Evolutionary conservation across 768 basidiomycete species (phyloP), one percentile per base, ranked within the genome.

Genomic region (Podaxis sp.): DNA sequence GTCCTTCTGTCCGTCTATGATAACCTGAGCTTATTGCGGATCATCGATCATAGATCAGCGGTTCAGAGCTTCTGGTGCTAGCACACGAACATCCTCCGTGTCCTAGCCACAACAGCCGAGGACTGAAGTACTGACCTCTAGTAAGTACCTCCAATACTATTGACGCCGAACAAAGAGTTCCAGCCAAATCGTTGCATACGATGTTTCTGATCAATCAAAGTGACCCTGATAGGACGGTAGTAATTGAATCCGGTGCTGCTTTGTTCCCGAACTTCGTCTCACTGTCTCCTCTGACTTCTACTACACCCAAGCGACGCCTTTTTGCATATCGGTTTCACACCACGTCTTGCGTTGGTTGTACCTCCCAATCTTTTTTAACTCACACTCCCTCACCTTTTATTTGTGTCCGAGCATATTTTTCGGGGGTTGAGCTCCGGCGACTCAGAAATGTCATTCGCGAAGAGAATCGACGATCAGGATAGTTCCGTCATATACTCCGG

Each of bases 381-480:
- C 17, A 7, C 30, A 33, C 57, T 17, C 22, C 13, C 13, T 17
- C n/a, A 22, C 1, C 49, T 17, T 33, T 36, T 4, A 26, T 4
- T 38, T 1, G 7, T 24, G 22, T 8, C 4, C 6, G n/a, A 8
- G 46, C 5, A 20, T 50, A 50, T 1, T 50, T 4, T 12, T 11
- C 28, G 10, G 20, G 15, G 20, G 1, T 15, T n/a, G n/a, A 46
- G 15, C 26, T 17, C 17, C 5, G 12, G 5, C 4, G 46, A 2
- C 12, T 17, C 10, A 30, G 38, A 22, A n/a, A 61, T n/a, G 28
- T 17, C 40, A 10, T n/a, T 50, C n/a, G 26, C 20, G 24, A 44
- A 7, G 30, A 46, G 26, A 54, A 48, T 61, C 17, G 60, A 61
- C 17, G 60, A 61, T 36, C 60, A 36, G n/a, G 60, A 61, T 38